Percentiles rank a stretch among this genome's conserved stretches.
These are phyloP conservation scores for Emericellopsis cladophorae DNA, from an alignment of 2,329 filamentous ascomycete genomes.

Conservation along the genomic window DNA sequence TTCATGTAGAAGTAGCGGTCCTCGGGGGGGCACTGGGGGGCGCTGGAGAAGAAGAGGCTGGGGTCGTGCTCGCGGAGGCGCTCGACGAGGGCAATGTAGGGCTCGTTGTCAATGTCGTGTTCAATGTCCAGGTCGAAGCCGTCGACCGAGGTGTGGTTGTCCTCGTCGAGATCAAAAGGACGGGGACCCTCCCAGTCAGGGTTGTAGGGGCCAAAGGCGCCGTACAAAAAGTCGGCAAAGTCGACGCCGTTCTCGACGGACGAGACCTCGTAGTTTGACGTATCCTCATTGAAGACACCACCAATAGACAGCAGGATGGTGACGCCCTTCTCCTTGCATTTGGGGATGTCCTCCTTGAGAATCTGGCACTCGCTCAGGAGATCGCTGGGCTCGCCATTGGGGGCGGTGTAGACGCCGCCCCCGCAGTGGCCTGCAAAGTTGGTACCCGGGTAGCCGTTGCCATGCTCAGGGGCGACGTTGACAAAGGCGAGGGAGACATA, in stretches of 20 bases:
- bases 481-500: conserved; percentile 25
- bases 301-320: conserved; percentile 30
- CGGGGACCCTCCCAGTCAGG: conserved; percentile 17
- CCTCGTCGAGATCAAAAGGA: conserved; percentile 20
- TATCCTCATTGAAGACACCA: conserved; percentile 12
- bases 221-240: conserved; percentile 25
- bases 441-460: conserved; percentile 21
- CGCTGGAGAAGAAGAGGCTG: conserved; percentile 24
- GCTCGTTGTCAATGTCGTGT: conserved; percentile 15
- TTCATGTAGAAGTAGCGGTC: conserved; percentile 16
- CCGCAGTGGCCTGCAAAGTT: conserved; percentile 27
- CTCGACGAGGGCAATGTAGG: conserved; percentile 25
- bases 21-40: conserved; percentile 28
- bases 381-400: conserved; percentile 10
- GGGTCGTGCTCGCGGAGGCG: conserved; percentile 17
- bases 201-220: conserved; percentile 23
- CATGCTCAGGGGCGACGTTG: conserved; percentile 19
- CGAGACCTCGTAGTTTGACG: conserved; percentile 20
- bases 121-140: conserved; percentile 32
- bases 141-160: conserved; percentile 17
- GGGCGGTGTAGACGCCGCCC: conserved; percentile 10
- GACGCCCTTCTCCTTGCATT: conserved; percentile 26
- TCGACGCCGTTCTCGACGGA: conserved; percentile 15
- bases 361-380: conserved; percentile 20
- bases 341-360: conserved; percentile 24